Base-by-base conservation (phyloP, 2,329 filamentous ascomycete genomes). In the Domatiomyces globalis region DNA sequence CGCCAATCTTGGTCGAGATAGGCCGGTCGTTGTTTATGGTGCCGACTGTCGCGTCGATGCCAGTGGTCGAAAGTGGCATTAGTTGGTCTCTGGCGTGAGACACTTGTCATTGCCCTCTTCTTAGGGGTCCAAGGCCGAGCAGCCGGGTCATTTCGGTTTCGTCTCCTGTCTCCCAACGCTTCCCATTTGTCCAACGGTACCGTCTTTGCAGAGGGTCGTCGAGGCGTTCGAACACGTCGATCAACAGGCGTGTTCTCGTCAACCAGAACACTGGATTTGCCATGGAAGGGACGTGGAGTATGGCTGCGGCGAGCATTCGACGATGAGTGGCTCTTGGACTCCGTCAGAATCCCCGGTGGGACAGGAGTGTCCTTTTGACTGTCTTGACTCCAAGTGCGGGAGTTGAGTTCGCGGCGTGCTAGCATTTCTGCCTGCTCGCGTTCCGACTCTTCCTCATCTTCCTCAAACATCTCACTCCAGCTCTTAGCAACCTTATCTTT, bases 401-500 rank as follows among this genome's bases (percentile, higher is more conserved):
- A 79, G 65, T 87, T 87, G 62, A 84, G 74, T 64, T 72, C 70
- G 55, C 70, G 72, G 29, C 73, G 71, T 57, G 81, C 72, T 68
- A 83, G 78, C 22, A 84, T 69, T 5, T 72, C 72, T 54, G 76
- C 69, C 51, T 77, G 79, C 61, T 83, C 78, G 36, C 76, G 73
- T 60, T 85, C 79, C 56, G 84, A 81, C 20, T 47, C 45, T 57
- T 85, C 82, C 63, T 92, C 88, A 50, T 96, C 90, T 67, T 96
- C 90, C 53, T 96, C 90, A 84, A 88, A 95, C 67, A 96, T 81
- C 67, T 98, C 92, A 63, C 89, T 95, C 92, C 92, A 98, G 74
- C 92, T 96, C 83, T 96, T 96, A 51, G 92, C 95, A 46, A 94
- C 86, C 46, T 78, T 73, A 45, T 90, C 84, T 56, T 80, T 78